A percentile compares a stretch with the other conserved stretches of the same genome.
Evolutionary conservation across 2,329 filamentous ascomycete species (phyloP).

Genomic region (Ophiostoma sp.): DNA sequence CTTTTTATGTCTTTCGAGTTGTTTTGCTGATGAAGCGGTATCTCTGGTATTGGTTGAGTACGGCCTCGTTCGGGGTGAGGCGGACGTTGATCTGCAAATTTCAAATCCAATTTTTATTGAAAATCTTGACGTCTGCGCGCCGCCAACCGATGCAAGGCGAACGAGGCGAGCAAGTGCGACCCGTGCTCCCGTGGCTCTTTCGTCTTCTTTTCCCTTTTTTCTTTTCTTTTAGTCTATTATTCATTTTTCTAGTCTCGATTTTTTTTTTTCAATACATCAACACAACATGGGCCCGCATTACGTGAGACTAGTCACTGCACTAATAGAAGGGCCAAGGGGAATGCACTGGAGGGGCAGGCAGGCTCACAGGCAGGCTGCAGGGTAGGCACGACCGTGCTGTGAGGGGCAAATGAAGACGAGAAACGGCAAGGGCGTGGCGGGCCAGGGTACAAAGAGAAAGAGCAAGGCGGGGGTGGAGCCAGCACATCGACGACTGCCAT

Average conservation of each 20-base stretch:
- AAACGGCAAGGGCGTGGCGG: not conserved
- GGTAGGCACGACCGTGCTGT: not conserved
- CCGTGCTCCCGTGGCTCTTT: slow-evolving; percentile 3
- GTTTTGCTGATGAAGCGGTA: not conserved
- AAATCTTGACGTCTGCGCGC: slow-evolving; percentile 13
- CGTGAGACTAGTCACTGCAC: not conserved
- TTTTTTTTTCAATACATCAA: not conserved
- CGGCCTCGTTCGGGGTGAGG: too few species aligned
- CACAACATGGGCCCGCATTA: not conserved
- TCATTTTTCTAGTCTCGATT: not conserved
- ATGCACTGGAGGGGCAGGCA: slow-evolving; percentile 1
- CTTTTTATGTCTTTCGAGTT: not conserved
- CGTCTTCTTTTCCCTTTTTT: not conserved
- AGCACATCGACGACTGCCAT: not conserved
- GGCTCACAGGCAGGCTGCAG: too few species aligned
- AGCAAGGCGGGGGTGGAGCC: slow-evolving; percentile 1
- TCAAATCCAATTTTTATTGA: not conserved
- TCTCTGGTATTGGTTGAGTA: not conserved
- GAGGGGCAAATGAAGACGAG: not conserved
- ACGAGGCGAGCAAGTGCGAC: slow-evolving; percentile 5
- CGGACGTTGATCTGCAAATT: too few species aligned
- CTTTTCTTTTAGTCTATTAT: not conserved
- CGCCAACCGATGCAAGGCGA: slow-evolving; percentile 10
- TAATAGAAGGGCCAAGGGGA: not conserved
- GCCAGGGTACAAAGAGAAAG: not conserved